Percentiles rank a stretch among this genome's conserved stretches.
Conservation (phyloP, 1,139 yeast species). For the Sugiyamaella neomexicana region DNA sequence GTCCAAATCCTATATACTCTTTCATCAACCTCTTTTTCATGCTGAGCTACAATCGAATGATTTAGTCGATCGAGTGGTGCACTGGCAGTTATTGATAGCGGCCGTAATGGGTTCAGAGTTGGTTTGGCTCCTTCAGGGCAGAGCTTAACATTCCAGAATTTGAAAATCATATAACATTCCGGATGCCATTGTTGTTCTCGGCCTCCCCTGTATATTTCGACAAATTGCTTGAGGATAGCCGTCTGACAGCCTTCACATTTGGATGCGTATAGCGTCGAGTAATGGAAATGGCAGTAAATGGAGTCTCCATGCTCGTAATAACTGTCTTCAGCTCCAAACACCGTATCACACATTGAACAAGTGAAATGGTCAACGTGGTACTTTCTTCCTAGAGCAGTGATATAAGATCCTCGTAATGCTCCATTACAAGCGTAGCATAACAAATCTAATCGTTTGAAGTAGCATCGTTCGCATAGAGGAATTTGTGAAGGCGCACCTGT, state of each 20-base stretch:
- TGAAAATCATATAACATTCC: slow-evolving; percentile 96
- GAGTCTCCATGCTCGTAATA: slow-evolving; percentile 84
- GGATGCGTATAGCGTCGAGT: slow-evolving; percentile 78
- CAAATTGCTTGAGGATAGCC: slow-evolving; percentile 90
- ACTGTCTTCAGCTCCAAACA: slow-evolving; percentile 89
- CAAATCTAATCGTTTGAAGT: slow-evolving; percentile 77
- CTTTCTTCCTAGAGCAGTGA: slow-evolving; percentile 88
- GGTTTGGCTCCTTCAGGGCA: slow-evolving; percentile 36
- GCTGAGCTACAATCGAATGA: slow-evolving; percentile 53
- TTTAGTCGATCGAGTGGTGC: slow-evolving; percentile 41
- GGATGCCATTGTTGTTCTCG: slow-evolving; percentile 98
- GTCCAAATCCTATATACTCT: slow-evolving; percentile 84
- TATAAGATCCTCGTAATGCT: slow-evolving; percentile 89
- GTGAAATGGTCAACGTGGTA: slow-evolving; percentile 95
- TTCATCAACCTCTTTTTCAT: slow-evolving; percentile 64
- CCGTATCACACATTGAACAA: slow-evolving; percentile 82
- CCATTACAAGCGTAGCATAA: slow-evolving; percentile 81
- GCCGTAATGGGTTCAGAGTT: slow-evolving; percentile 29
- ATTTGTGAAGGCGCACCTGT: slow-evolving; percentile 46
- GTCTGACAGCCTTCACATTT: slow-evolving; percentile 93
- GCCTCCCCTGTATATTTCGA: slow-evolving; percentile 91
- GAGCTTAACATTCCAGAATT: slow-evolving; percentile 86
- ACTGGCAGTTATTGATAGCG: slow-evolving; percentile 26
- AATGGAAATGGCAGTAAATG: slow-evolving; percentile 90
- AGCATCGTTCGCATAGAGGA: slow-evolving; percentile 90